A percentile compares a stretch with the other conserved stretches of the same genome.
Conservation (phyloP, 306 rosid genomes). For the Quercus engelmannii region DNA sequence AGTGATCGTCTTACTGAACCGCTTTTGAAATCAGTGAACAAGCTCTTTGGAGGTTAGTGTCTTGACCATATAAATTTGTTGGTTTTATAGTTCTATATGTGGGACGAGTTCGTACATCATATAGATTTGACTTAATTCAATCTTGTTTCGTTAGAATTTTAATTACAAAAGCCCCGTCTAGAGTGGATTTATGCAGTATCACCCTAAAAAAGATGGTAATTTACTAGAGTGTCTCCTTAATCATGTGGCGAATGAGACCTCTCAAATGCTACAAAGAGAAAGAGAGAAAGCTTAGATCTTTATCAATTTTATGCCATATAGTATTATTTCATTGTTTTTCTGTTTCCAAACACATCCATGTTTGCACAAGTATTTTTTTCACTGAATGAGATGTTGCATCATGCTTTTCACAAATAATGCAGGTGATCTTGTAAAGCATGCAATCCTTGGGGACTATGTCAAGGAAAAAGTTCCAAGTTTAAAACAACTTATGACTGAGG, state of each 20-base stretch:
- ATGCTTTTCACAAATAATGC: slow-evolving; percentile 21
- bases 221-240: too few species aligned
- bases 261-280: too few species aligned
- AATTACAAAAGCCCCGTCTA: too few species aligned
- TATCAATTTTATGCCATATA: too few species aligned
- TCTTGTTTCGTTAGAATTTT: background rate
- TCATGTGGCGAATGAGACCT: too few species aligned
- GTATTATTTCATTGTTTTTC: too few species aligned
- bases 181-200: too few species aligned
- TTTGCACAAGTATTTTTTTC: background rate
- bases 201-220: too few species aligned
- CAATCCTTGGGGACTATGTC: slow-evolving; percentile 63
- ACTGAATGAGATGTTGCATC: background rate
- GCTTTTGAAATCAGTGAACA: slow-evolving; percentile 47
- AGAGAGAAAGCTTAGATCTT: too few species aligned
- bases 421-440: slow-evolving; percentile 62
- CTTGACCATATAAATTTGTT: slow-evolving; percentile 1
- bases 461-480: slow-evolving; percentile 67
- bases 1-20: slow-evolving; percentile 28
- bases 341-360: too few species aligned
- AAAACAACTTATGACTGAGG: slow-evolving; percentile 49
- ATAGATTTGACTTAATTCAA: background rate
- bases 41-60: slow-evolving; percentile 69
- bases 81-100: background rate
- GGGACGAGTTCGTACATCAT: background rate